Evolutionary conservation across 331 rosid genomes (phyloP).

Genomic region (Quercus phellos): DNA sequence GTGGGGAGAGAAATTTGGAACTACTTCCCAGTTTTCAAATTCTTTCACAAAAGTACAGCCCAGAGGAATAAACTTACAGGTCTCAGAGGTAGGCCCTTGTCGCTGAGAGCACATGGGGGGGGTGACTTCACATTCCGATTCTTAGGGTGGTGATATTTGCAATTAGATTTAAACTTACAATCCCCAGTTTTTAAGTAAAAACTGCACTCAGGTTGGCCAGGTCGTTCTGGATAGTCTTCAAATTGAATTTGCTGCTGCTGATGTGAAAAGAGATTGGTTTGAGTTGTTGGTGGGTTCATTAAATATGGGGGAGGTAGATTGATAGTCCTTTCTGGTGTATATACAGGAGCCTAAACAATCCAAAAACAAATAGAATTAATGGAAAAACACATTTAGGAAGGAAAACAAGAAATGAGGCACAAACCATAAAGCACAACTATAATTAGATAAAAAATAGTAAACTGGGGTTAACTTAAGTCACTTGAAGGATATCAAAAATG

Average conservation of each 20-base stretch:
- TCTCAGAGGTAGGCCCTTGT: slow-evolving; percentile 95
- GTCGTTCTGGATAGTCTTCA: slow-evolving; percentile 83
- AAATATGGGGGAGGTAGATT: slow-evolving; percentile 53
- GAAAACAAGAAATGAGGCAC: background rate
- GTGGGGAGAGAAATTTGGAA: background rate
- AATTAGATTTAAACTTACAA: slow-evolving; percentile 75
- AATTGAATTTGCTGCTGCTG: slow-evolving; percentile 41
- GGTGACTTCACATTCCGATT: slow-evolving; percentile 40
- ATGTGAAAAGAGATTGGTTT: slow-evolving; percentile 47
- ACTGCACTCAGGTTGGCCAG: slow-evolving; percentile 88
- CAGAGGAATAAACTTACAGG: slow-evolving; percentile 57
- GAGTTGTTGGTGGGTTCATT: slow-evolving; percentile 49
- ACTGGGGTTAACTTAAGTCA: background rate
- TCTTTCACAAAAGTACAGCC: background rate
- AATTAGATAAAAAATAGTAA: background rate
- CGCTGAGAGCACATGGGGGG: slow-evolving; percentile 51
- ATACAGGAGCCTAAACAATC: slow-evolving; percentile 57
- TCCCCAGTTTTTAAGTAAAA: slow-evolving; percentile 87
- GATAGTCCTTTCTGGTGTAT: slow-evolving; percentile 56
- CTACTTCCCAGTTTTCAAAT: background rate
- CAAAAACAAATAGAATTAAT: slow-evolving; percentile 22
- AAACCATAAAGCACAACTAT: background rate
- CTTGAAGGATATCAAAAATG: background rate
- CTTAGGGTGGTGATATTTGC: slow-evolving; percentile 94
- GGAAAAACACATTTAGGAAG: background rate